Evolutionary conservation across 2,329 filamentous ascomycete genomes (phyloP).

Genomic region (Decorospora gaudefroyi): DNA sequence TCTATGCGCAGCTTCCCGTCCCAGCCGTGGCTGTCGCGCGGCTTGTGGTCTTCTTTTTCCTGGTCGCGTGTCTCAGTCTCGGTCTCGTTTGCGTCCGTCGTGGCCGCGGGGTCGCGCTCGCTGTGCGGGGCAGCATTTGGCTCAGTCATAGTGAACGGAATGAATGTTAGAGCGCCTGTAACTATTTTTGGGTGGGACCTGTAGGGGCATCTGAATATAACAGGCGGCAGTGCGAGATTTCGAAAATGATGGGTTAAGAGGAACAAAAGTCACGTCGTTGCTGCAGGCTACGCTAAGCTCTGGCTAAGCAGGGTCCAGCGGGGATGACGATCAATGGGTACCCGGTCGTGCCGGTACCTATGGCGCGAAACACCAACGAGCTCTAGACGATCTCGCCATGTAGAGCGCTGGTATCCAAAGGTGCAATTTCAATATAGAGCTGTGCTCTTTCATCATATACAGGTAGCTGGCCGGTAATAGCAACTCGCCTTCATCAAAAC

Average conservation of each 20-base stretch:
- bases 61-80: slow-evolving; percentile 23
- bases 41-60: slow-evolving; percentile 37
- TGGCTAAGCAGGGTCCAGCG: slow-evolving; percentile 21
- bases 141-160: slow-evolving; percentile 29
- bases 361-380: slow-evolving; percentile 1
- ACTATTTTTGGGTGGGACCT: not conserved
- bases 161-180: not conserved
- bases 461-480: too few relatives aligned
- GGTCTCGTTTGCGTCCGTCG: slow-evolving; percentile 20
- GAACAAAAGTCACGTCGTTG: slow-evolving; percentile 20
- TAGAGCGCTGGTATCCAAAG: too few relatives aligned
- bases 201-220: not conserved
- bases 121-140: slow-evolving; percentile 34
- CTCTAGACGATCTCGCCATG: too few relatives aligned
- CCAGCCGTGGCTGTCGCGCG: slow-evolving; percentile 64
- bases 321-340: slow-evolving; percentile 23
- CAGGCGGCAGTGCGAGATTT: slow-evolving; percentile 1
- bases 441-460: too few relatives aligned
- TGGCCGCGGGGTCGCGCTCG: slow-evolving; percentile 34
- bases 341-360: too few relatives aligned
- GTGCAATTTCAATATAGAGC: too few relatives aligned
- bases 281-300: slow-evolving; percentile 22
- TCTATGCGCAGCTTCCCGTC: slow-evolving; percentile 81
- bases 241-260: slow-evolving; percentile 17
- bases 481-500: too few relatives aligned